These are phyloP conservation scores for Pilaira anomala DNA, from an alignment of 192 early-diverging fungal species.

Conservation along the genomic window DNA sequence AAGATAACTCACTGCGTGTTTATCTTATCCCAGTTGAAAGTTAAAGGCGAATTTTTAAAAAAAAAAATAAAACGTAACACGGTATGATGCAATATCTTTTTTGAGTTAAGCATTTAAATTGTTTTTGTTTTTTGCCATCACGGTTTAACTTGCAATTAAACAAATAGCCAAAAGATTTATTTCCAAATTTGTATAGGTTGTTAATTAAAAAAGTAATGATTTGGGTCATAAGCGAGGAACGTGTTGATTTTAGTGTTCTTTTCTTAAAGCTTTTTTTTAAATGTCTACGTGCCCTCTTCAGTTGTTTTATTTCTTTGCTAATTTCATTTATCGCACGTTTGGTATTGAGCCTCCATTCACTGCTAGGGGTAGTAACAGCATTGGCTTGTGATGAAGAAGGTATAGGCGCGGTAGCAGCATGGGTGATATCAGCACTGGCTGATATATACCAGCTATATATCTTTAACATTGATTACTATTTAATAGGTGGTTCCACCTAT, in stretches of 20 bases:
- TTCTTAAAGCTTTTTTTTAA: slow-evolving; percentile 11
- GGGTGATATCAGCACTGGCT: background rate
- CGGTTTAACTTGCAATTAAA: slow-evolving; percentile 5
- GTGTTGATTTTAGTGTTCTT: slow-evolving; percentile 8
- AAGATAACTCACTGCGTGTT: slow-evolving; percentile 6
- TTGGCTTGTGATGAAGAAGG: slow-evolving; percentile 7
- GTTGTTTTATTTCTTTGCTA: slow-evolving; percentile 2
- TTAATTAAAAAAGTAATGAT: background rate
- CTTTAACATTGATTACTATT: too few relatives aligned
- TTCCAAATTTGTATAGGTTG: slow-evolving; percentile 1
- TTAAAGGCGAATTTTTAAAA: slow-evolving; percentile 6
- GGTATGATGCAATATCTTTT: slow-evolving; percentile 4
- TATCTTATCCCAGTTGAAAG: slow-evolving; percentile 5
- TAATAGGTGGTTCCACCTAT: too few relatives aligned
- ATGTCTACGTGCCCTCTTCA: background rate
- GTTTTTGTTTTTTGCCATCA: slow-evolving; percentile 1
- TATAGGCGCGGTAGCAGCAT: background rate
- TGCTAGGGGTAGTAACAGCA: background rate
- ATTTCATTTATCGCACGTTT: slow-evolving; percentile 9
- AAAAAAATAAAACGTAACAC: background rate
- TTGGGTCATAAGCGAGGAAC: background rate
- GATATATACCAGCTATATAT: background rate
- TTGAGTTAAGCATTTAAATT: slow-evolving; percentile 2
- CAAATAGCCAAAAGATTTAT: background rate
- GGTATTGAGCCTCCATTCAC: background rate